Evolutionary conservation across 2,329 filamentous ascomycete genomes (phyloP), one percentile per base, ranked within the genome.

Genomic region (Ophiosphaerella herpotricha): DNA sequence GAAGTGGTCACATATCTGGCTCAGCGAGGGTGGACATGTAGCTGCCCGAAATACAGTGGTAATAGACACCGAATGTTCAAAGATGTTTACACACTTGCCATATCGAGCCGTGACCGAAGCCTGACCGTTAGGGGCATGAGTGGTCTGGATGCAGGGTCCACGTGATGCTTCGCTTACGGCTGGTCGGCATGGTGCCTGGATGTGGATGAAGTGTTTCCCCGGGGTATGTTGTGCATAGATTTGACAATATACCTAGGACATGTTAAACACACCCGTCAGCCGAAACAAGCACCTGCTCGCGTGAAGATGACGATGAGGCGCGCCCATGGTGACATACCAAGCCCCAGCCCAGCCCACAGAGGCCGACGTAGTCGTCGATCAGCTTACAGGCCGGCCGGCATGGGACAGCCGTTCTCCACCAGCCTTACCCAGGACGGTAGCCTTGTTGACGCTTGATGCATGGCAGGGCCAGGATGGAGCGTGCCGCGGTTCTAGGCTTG

Each of bases 401-500:
- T 18, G 16, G 16, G 16, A 18, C 26, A 39, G 47, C 47, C 41
- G 37, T 32, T 13, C 46, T 35, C 39, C 46, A 36, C 46, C 37
- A 32, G 5, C 12, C 14, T 12, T 31, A 23, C 23, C 26, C 9
- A 29, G 9, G 26, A 29, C 35, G 34, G 33, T 13, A 12, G 13
- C 39, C 33, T 43, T 51, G 48, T 39, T 43, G 40, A 36, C 48
- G 46, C 48, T 39, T 52, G 49, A 52, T 45, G 32, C 41, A 48
- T 45, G 23, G 29, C 49, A 14, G 24, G 49, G 44, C 42, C 42
- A n/a, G 40, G 24, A 16, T 37, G 29, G 14, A 29, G 9, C 37
- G 35, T 23, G 46, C 46, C 46, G 26, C 35, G 26, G 29, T 26
- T 24, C 46, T 43, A 12, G 46, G 48, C 43, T 12, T 39, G 48